Percentiles rank a stretch among this genome's conserved stretches.
These are phyloP conservation scores for Verticillium alfalfae DNA, from an alignment of 2,329 filamentous ascomycete genomes.

Conservation along the genomic window DNA sequence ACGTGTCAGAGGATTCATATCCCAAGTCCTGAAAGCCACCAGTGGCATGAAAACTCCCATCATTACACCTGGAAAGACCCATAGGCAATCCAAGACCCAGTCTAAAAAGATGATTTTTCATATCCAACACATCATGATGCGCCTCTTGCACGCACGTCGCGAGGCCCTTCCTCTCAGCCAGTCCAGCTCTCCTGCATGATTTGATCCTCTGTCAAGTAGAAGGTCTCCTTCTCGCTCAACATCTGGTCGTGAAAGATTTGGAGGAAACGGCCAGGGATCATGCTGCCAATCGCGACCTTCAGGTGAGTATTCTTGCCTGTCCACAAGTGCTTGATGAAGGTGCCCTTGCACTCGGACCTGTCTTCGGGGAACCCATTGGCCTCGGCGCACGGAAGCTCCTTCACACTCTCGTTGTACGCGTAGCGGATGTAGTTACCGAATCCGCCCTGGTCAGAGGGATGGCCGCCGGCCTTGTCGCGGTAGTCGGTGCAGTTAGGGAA, in stretches of 20 bases:
- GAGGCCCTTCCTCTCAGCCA: background rate
- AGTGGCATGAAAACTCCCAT: background rate
- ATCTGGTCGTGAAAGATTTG: conserved; percentile 29
- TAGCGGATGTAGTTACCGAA: conserved; percentile 38
- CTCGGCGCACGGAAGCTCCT: conserved; percentile 31
- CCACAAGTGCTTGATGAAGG: conserved; percentile 38
- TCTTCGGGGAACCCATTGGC: conserved; percentile 37
- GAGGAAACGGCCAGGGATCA: conserved; percentile 27
- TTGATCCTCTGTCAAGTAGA: conserved; percentile 26
- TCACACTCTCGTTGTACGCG: conserved; percentile 32
- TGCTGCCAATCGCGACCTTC: conserved; percentile 29
- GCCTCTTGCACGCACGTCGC: background rate
- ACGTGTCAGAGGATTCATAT: background rate
- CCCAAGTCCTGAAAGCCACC: background rate
- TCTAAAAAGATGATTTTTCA: background rate
- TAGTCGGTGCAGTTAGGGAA: conserved; percentile 28
- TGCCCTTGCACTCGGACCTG: conserved; percentile 28
- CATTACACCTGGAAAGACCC: background rate
- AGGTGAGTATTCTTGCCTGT: conserved; percentile 31
- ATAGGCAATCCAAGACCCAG: background rate
- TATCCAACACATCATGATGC: background rate
- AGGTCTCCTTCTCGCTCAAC: conserved; percentile 22
- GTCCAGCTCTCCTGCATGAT: background rate
- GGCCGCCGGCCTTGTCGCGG: conserved; percentile 25
- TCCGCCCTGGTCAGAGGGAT: conserved; percentile 36